Evolutionary conservation across 345 rosid species (phyloP).

Genomic region (Anacardium occidentale): DNA sequence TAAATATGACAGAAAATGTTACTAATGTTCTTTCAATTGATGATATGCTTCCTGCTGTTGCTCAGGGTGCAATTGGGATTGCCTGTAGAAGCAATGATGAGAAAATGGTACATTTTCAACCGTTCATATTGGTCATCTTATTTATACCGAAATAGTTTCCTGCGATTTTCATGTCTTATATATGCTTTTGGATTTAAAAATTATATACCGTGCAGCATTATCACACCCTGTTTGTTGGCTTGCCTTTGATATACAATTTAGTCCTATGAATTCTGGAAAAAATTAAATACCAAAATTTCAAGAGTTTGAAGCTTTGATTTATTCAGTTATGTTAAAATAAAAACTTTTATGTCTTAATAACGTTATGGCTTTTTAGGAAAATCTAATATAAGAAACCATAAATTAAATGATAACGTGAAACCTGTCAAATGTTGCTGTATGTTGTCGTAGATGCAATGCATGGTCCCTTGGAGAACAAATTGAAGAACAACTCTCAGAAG

Average conservation of each 20-base stretch:
- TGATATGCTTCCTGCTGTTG: constrained; percentile 99
- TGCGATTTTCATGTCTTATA: background rate
- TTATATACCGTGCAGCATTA: background rate
- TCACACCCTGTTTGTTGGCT: background rate
- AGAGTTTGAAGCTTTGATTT: too few relatives aligned
- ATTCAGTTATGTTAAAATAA: too few relatives aligned
- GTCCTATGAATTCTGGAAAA: background rate
- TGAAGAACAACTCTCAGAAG: too few relatives aligned
- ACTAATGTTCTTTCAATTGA: constrained; percentile 68
- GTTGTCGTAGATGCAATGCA: too few relatives aligned
- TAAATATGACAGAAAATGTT: constrained; percentile 86
- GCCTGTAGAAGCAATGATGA: constrained; percentile 82
- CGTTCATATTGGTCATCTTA: background rate
- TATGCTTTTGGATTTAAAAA: background rate
- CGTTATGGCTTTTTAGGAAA: too few relatives aligned
- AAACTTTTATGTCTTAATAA: too few relatives aligned
- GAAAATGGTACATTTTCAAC: constrained; percentile 60
- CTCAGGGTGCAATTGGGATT: constrained; percentile 98
- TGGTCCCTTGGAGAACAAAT: too few relatives aligned
- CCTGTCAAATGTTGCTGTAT: too few relatives aligned
- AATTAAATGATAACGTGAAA: too few relatives aligned
- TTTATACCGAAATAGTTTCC: background rate
- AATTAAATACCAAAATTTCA: too few relatives aligned
- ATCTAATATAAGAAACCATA: too few relatives aligned
- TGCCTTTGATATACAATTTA: background rate